Evolutionary conservation across 352 stramenopile species (phyloP), one percentile per base, ranked within the genome.

Genomic region (Phytophthora nicotianae): DNA sequence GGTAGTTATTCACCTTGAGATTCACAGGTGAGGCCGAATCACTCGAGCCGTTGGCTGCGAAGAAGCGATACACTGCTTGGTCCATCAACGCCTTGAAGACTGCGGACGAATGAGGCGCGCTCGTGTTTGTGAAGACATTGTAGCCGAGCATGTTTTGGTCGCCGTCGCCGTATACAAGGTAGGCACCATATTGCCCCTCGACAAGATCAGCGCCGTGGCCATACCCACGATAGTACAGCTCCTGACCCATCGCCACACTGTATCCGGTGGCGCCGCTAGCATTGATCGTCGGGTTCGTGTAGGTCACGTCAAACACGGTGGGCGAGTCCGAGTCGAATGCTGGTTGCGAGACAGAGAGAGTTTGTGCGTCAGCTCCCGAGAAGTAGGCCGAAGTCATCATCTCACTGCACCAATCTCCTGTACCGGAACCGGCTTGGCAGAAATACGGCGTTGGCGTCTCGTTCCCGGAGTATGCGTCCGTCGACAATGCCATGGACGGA

Each of bases 31-130:
- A 56, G 11, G 41, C 33, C 13, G 60, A 58, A 29, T 50, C 53
- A 7, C 33, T 56, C n/a, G 43, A 68, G 3, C 54, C 64, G 17
- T 71, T 70, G n/a, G 52, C 43, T 0, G 75, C 68, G 27, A 86
- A 81, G 50, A 73, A 73, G 4, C 75, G 73, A 63, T 79, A 81
- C 2, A 89, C 27, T 20, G 77, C 70, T 56, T 84, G 69, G 43
- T 89, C 77, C n/a, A 89, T 56, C 13, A 84, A 45, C 3, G 79
- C 58, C 49, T 89, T 85, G 67, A 85, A 89, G 33, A 86, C 72
- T 8, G 68, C 65, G 1, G 63, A 56, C 11, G 68, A 68, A 38
- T 89, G 79, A 2, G 70, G 41, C 11, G 69, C 37, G 4, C 77
- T 79, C 3, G 77, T 81, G 64, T 89, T 89, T 7, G 82, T 68